Conservation (phyloP, 768 basidiomycete species). For the Cystofilobasidium bisporidii region DNA sequence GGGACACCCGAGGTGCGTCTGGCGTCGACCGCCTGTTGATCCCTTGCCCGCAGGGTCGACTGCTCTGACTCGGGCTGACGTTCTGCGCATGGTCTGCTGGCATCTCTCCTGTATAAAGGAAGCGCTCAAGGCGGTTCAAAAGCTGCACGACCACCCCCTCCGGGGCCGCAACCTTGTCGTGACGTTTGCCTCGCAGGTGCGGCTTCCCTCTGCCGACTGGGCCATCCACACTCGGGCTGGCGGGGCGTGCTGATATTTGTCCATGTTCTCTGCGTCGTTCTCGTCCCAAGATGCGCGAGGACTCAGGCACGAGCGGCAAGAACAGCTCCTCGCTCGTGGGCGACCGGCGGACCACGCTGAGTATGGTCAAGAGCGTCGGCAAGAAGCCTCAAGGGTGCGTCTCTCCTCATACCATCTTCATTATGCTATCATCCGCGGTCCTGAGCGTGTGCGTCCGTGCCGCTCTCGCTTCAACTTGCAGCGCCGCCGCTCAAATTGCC, state of each 20-base stretch:
- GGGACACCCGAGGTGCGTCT: conserved; percentile 60
- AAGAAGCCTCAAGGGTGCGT: conserved; percentile 45
- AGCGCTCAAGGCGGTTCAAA: conserved; percentile 62
- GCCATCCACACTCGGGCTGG: too few species aligned
- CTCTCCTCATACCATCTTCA: conserved; percentile 13
- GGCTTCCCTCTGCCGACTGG: conserved; percentile 5
- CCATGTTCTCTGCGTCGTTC: too few species aligned
- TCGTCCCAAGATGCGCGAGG: conserved; percentile 13
- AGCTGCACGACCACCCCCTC: conserved; percentile 66
- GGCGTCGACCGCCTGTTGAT: too few species aligned
- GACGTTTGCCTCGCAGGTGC: conserved; percentile 79
- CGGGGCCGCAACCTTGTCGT: conserved; percentile 81
- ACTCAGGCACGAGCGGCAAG: conserved; percentile 31
- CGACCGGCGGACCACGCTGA: conserved; percentile 66
- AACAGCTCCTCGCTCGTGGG: conserved; percentile 33
- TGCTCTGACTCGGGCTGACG: too few species aligned
- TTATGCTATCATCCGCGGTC: neutral
- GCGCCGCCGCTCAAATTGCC: conserved; percentile 81
- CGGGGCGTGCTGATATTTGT: too few species aligned
- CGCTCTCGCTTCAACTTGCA: conserved; percentile 40
- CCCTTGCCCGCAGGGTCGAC: too few species aligned
- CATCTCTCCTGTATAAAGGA: conserved; percentile 53
- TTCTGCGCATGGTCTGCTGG: neutral
- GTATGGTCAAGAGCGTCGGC: conserved; percentile 57
- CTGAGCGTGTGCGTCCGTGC: too few species aligned